Evolutionary conservation across 2,329 filamentous ascomycete genomes (phyloP).

Genomic region (Tolypocladium cylindrosporum): DNA sequence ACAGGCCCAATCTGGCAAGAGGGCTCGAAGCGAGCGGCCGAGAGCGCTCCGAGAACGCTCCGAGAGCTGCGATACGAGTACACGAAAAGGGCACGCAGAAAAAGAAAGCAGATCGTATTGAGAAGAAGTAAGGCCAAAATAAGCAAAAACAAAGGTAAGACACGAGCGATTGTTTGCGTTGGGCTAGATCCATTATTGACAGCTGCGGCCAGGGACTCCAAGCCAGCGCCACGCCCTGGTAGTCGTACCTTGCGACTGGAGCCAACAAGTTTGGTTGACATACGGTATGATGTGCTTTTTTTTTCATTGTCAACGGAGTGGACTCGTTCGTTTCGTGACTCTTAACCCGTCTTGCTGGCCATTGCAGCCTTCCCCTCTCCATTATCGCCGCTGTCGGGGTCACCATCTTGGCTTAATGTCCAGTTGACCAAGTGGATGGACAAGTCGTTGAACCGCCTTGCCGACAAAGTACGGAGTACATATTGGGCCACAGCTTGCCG

Average conservation of each 20-base stretch:
- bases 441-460: neutral
- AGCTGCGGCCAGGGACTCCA: neutral
- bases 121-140: neutral
- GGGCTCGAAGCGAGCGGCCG: neutral
- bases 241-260: neutral
- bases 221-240: neutral
- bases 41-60: too few species aligned
- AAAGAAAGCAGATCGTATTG: too few species aligned
- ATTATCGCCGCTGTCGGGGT: neutral
- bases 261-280: neutral
- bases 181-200: constrained; percentile 2
- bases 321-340: neutral
- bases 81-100: neutral
- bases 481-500: neutral
- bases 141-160: constrained; percentile 3
- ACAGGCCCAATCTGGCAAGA: neutral
- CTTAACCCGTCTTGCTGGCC: neutral
- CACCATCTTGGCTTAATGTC: neutral
- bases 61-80: neutral
- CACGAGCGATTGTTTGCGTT: constrained; percentile 5
- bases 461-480: neutral
- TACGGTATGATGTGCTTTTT: neutral
- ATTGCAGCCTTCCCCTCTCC: neutral
- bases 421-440: neutral
- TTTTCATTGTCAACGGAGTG: neutral